Percentiles rank a stretch among this genome's conserved stretches.
Conservation (phyloP, 441 rosid genomes). For the Viola pubescens region DNA sequence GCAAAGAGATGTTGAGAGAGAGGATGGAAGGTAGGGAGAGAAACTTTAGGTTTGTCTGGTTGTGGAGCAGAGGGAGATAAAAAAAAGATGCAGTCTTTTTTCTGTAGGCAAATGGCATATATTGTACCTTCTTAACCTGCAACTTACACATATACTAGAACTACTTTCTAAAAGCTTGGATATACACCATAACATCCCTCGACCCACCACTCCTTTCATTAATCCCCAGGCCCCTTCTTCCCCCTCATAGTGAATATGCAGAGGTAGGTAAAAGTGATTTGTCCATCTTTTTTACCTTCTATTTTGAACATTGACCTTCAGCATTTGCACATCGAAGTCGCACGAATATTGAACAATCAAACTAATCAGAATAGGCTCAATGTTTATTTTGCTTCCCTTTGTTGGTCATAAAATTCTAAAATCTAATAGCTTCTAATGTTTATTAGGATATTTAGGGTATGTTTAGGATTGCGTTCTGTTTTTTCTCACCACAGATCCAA, state of each 20-base stretch:
- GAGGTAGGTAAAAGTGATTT: slow-evolving; percentile 6
- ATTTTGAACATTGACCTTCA: neutral
- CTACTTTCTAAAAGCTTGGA: slow-evolving; percentile 62
- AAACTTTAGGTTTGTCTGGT: slow-evolving; percentile 53
- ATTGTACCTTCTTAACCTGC: slow-evolving; percentile 38
- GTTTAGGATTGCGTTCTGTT: no score
- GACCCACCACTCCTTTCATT: slow-evolving; percentile 28
- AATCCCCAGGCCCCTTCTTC: slow-evolving; percentile 30
- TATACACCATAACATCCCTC: slow-evolving; percentile 24
- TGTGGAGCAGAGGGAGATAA: slow-evolving; percentile 28
- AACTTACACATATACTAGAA: slow-evolving; percentile 18
- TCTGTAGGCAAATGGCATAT: slow-evolving; percentile 42
- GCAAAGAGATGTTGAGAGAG: slow-evolving; percentile 23
- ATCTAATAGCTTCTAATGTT: no score
- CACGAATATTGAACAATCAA: no score
- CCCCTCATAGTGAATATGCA: slow-evolving; percentile 20
- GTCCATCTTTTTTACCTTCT: slow-evolving; percentile 9
- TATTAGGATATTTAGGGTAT: no score
- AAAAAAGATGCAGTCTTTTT: slow-evolving; percentile 36
- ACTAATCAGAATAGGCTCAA: no score
- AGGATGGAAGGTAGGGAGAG: slow-evolving; percentile 13
- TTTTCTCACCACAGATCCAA: no score
- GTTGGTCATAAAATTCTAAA: no score
- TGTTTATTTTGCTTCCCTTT: no score
- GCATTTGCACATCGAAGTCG: no score